phyloP scores from a whole-genome alignment of 2,329 filamentous ascomycete species.

The Pyrenochaeta sp. region DNA sequence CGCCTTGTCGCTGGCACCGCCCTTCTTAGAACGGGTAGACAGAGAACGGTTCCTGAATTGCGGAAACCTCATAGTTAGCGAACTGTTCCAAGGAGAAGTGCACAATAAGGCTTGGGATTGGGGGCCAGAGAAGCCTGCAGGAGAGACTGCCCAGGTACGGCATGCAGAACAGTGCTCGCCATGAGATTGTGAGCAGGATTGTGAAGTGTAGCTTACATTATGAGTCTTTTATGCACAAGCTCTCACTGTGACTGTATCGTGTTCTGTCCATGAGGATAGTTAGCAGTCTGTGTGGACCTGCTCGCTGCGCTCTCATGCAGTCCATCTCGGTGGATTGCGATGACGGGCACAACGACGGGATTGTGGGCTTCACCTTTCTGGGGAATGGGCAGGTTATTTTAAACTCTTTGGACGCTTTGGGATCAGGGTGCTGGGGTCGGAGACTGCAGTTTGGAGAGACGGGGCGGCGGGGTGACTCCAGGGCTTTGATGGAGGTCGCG shows the following conservation, averaged over 20 bases:
- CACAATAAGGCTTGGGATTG: not conserved
- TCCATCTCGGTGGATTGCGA: slow-evolving; percentile 14
- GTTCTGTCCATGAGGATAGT: slow-evolving; percentile 29
- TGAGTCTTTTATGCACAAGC: slow-evolving; percentile 14
- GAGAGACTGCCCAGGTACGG: not conserved
- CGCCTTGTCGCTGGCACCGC: slow-evolving; percentile 52
- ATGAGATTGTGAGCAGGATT: slow-evolving; percentile 4
- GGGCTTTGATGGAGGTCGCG: slow-evolving; percentile 13
- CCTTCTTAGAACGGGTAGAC: slow-evolving; percentile 74
- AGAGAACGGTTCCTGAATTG: slow-evolving; percentile 73
- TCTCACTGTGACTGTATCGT: slow-evolving; percentile 23
- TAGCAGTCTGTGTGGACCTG: slow-evolving; percentile 22
- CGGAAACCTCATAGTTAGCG: slow-evolving; percentile 39
- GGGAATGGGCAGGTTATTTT: slow-evolving; percentile 6
- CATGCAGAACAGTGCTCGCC: not conserved
- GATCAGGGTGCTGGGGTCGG: slow-evolving; percentile 21
- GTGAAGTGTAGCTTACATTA: slow-evolving; percentile 47
- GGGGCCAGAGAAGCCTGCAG: not conserved
- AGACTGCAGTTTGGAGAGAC: slow-evolving; percentile 25
- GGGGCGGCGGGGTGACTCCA: slow-evolving; percentile 21
- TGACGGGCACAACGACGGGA: slow-evolving; percentile 1
- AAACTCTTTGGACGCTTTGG: slow-evolving; percentile 16
- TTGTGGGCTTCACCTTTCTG: slow-evolving; percentile 16
- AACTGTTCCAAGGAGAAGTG: not conserved
- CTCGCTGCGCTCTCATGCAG: slow-evolving; percentile 18